Conservation (phyloP, 2,329 filamentous ascomycete species). For the Graphiopsis chlorocephala region DNA sequence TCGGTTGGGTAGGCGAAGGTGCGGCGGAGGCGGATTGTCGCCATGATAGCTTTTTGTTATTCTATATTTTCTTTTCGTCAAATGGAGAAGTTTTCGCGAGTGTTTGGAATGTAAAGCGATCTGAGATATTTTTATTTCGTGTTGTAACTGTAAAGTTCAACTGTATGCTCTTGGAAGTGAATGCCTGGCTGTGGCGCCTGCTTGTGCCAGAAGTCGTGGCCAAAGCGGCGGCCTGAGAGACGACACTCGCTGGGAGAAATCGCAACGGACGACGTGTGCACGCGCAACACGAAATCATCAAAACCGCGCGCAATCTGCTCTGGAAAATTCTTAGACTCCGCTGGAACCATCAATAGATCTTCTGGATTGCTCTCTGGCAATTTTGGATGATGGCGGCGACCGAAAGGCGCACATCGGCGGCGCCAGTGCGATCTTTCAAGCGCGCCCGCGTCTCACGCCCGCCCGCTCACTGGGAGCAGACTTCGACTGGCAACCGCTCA, state of each 20-base stretch:
- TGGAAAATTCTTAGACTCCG: not conserved
- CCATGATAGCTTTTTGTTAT: constrained; percentile 35
- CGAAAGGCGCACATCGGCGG: constrained; percentile 11
- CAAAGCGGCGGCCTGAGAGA: not conserved
- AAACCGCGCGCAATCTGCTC: not conserved
- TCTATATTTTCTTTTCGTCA: not conserved
- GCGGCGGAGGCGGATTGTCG: constrained; percentile 65
- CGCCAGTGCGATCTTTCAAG: constrained; percentile 16
- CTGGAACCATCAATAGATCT: not conserved
- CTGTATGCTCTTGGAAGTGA: not conserved
- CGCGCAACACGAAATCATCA: constrained; percentile 4
- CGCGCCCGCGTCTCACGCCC: constrained; percentile 18
- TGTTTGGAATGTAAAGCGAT: not conserved
- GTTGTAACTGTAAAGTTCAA: not conserved
- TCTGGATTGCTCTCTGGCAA: not conserved
- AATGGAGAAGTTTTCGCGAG: not conserved
- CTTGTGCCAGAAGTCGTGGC: constrained; percentile 4
- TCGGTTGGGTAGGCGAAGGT: constrained; percentile 73
- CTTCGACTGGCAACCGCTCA: constrained; percentile 8
- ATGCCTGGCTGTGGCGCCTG: not conserved
- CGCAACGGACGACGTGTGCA: constrained; percentile 5
- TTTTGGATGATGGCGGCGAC: constrained; percentile 13
- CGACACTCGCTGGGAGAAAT: not conserved
- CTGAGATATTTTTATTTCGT: not conserved
- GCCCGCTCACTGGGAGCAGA: constrained; percentile 16